Evolutionary conservation across 495 filamentous ascomycete species (phyloP).

Genomic region (Umbilicaria muhlenbergii): DNA sequence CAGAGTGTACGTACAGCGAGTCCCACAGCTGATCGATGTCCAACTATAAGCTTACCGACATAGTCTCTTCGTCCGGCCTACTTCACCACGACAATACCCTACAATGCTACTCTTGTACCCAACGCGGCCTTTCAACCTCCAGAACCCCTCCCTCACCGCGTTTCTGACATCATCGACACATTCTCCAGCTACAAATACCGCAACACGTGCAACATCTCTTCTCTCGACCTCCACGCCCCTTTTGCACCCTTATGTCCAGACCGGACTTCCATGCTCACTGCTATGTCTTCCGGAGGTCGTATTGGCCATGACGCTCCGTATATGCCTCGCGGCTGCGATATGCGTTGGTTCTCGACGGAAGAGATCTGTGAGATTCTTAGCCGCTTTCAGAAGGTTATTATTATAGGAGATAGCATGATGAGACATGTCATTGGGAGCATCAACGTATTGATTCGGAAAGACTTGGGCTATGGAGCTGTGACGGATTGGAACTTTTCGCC

Average conservation of each 20-base stretch:
- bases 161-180: constrained; percentile 21
- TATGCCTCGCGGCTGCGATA: constrained; percentile 32
- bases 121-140: constrained; percentile 23
- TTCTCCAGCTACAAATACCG: constrained; percentile 25
- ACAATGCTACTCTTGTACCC: constrained; percentile 13
- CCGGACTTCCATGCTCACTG: constrained; percentile 25
- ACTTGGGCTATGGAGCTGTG: constrained; percentile 36
- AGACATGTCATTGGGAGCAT: constrained; percentile 35
- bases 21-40: no score
- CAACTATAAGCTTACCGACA: background rate
- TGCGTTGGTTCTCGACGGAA: constrained; percentile 34
- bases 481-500: constrained; percentile 36
- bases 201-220: constrained; percentile 30
- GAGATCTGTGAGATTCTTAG: constrained; percentile 32
- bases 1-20: background rate
- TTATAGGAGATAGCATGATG: constrained; percentile 37
- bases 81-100: constrained; percentile 5
- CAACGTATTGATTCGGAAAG: constrained; percentile 32
- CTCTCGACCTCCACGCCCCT: constrained; percentile 30
- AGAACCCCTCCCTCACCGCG: constrained; percentile 18
- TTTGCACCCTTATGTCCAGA: constrained; percentile 26
- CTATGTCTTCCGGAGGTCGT: constrained; percentile 34
- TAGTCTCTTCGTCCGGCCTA: constrained; percentile 12
- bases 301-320: constrained; percentile 33
- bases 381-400: constrained; percentile 31